These are phyloP conservation scores for Hypoxylon perforatum DNA, from an alignment of 495 filamentous ascomycete species.

Conservation along the genomic window DNA sequence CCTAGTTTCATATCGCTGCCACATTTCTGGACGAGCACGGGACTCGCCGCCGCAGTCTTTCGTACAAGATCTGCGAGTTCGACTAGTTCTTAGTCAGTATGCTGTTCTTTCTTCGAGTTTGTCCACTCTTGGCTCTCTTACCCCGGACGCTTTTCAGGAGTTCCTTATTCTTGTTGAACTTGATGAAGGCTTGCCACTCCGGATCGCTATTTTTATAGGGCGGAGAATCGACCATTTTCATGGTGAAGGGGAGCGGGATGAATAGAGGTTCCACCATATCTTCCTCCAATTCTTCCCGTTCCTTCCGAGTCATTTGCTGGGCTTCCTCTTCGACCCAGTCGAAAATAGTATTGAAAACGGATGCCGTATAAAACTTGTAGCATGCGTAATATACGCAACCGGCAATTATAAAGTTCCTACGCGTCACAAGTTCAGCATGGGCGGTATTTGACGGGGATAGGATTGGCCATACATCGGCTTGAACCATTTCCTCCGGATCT, in stretches of 20 bases:
- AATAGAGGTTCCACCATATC: slow-evolving; percentile 60
- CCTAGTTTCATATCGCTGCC: slow-evolving; percentile 42
- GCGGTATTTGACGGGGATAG: background rate
- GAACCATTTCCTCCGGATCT: slow-evolving; percentile 40
- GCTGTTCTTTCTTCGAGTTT: background rate
- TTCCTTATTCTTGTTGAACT: slow-evolving; percentile 64
- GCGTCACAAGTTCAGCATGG: slow-evolving; percentile 7
- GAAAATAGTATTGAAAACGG: slow-evolving; percentile 41
- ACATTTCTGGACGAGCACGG: slow-evolving; percentile 15
- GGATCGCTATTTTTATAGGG: slow-evolving; percentile 72
- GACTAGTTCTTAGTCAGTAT: slow-evolving; percentile 34
- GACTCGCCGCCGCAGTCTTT: slow-evolving; percentile 17
- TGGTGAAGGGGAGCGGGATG: slow-evolving; percentile 69
- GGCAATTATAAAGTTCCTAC: slow-evolving; percentile 46
- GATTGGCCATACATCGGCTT: slow-evolving; percentile 29
- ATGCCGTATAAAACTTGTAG: slow-evolving; percentile 50
- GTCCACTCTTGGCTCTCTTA: slow-evolving; percentile 45
- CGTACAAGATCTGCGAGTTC: slow-evolving; percentile 43
- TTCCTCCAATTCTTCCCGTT: slow-evolving; percentile 47
- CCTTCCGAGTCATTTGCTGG: slow-evolving; percentile 28
- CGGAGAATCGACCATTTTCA: slow-evolving; percentile 51
- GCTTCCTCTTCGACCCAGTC: slow-evolving; percentile 35
- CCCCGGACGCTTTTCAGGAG: slow-evolving; percentile 61
- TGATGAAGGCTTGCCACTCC: slow-evolving; percentile 75
- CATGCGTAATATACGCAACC: slow-evolving; percentile 53